phyloP scores from a whole-genome alignment of 495 filamentous ascomycete species.

The Aspergillus avenaceus region DNA sequence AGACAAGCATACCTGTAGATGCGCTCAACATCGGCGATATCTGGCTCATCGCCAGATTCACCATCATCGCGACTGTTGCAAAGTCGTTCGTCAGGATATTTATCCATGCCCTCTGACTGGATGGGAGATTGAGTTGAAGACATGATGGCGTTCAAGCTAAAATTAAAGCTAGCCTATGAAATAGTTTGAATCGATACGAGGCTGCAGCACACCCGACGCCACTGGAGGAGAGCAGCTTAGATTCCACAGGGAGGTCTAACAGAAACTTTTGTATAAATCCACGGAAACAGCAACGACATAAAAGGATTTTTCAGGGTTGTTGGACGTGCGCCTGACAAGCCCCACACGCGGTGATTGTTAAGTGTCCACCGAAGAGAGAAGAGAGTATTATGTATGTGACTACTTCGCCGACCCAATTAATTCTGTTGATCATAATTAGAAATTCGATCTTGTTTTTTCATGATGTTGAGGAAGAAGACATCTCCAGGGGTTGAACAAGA shows the following conservation, averaged over 20 bases:
- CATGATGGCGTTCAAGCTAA: constrained; percentile 19
- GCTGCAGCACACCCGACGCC: neutral
- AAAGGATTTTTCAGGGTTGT: no score
- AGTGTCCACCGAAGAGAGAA: no score
- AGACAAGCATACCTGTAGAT: constrained; percentile 32
- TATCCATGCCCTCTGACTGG: constrained; percentile 10
- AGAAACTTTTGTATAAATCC: no score
- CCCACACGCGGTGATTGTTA: no score
- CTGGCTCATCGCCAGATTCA: constrained; percentile 24
- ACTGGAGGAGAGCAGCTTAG: neutral
- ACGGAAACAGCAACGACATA: no score
- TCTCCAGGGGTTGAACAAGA: no score
- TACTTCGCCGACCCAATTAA: no score
- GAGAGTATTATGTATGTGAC: no score
- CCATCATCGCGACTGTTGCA: constrained; percentile 19
- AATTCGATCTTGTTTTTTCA: no score
- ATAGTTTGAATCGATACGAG: neutral
- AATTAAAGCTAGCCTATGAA: constrained; percentile 6
- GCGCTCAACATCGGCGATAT: constrained; percentile 35
- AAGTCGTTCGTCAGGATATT: constrained; percentile 23
- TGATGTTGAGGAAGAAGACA: no score
- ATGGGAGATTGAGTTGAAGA: constrained; percentile 1
- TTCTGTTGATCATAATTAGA: no score
- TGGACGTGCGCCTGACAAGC: no score
- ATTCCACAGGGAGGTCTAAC: neutral